Evolutionary conservation across 2,329 filamentous ascomycete genomes (phyloP).

Genomic region (Dothiorella sarmentorum): DNA sequence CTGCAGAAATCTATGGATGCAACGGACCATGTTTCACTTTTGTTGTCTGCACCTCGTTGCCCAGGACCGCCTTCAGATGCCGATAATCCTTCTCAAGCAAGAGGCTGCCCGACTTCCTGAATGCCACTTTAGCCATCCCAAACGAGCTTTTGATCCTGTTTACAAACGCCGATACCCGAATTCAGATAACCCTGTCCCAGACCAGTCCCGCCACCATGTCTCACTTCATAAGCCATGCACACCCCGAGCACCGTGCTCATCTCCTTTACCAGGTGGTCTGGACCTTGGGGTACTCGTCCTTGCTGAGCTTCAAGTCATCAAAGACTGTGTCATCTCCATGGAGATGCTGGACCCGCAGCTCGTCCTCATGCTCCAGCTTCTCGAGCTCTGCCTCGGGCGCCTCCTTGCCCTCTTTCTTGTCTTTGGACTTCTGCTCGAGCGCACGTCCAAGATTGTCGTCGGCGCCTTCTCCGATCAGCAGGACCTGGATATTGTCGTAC

Average conservation of each 20-base stretch:
- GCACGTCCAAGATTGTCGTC: constrained; percentile 56
- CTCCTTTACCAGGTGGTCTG: constrained; percentile 56
- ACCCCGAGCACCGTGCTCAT: not conserved
- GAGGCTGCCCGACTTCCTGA: too few species aligned
- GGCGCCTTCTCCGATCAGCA: constrained; percentile 70
- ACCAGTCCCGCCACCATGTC: too few species aligned
- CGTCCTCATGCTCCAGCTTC: constrained; percentile 71
- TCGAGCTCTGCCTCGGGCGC: constrained; percentile 69
- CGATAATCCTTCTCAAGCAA: too few species aligned
- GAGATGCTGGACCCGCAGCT: constrained; percentile 60
- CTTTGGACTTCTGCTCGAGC: constrained; percentile 54
- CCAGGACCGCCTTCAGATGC: too few species aligned
- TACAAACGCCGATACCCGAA: not conserved
- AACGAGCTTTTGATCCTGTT: not conserved
- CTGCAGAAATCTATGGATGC: too few species aligned
- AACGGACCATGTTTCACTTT: too few species aligned
- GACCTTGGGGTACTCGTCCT: constrained; percentile 63
- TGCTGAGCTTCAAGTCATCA: constrained; percentile 56
- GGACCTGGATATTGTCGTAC: constrained; percentile 70
- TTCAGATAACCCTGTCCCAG: too few species aligned
- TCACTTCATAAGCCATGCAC: too few species aligned
- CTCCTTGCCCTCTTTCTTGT: constrained; percentile 57
- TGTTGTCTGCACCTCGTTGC: too few species aligned
- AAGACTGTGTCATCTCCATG: constrained; percentile 60
- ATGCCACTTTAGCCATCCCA: too few species aligned